Evolutionary conservation across 2,329 filamentous ascomycete genomes (phyloP).

Genomic region (Amauroascus verrucosus): DNA sequence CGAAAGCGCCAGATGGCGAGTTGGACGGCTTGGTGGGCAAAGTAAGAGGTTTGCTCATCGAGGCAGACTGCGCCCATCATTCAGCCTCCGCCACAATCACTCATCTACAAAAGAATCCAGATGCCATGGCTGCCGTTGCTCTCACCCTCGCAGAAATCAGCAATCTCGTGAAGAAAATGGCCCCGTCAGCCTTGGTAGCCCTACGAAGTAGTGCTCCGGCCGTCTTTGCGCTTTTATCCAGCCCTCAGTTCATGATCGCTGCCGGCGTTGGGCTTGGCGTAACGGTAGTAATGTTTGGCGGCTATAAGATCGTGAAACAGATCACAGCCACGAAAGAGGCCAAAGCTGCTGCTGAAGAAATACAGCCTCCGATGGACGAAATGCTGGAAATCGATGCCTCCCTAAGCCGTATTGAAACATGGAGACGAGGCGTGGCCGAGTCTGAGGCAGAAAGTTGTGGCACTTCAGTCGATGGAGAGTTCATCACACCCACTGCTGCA

Average conservation of each 20-base stretch:
- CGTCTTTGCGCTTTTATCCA: slow-evolving; percentile 74
- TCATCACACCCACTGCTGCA: slow-evolving; percentile 51
- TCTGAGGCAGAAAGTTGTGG: slow-evolving; percentile 44
- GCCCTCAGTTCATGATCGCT: slow-evolving; percentile 89
- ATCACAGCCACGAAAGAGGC: slow-evolving; percentile 43
- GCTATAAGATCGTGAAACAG: slow-evolving; percentile 93
- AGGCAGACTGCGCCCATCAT: slow-evolving; percentile 81
- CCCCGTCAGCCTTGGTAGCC: slow-evolving; percentile 62
- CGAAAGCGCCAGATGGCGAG: slow-evolving; percentile 41
- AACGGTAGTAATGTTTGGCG: slow-evolving; percentile 91
- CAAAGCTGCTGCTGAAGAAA: slow-evolving; percentile 11
- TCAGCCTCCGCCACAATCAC: slow-evolving; percentile 73
- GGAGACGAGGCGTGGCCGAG: slow-evolving; percentile 55
- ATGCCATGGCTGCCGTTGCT: slow-evolving; percentile 87
- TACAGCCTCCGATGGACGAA: slow-evolving; percentile 40
- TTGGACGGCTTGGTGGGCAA: slow-evolving; percentile 59
- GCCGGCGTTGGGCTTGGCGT: slow-evolving; percentile 80
- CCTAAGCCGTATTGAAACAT: slow-evolving; percentile 50
- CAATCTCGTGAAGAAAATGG: slow-evolving; percentile 69
- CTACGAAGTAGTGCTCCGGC: slow-evolving; percentile 75
- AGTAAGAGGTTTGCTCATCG: slow-evolving; percentile 68
- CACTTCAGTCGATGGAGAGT: slow-evolving; percentile 56
- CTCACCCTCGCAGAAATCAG: slow-evolving; percentile 87
- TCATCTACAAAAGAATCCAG: slow-evolving; percentile 69
- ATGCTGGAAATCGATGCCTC: slow-evolving; percentile 43